phyloP scores from a whole-genome alignment of 2,329 filamentous ascomycete genomes.

The Fusarium poae region DNA sequence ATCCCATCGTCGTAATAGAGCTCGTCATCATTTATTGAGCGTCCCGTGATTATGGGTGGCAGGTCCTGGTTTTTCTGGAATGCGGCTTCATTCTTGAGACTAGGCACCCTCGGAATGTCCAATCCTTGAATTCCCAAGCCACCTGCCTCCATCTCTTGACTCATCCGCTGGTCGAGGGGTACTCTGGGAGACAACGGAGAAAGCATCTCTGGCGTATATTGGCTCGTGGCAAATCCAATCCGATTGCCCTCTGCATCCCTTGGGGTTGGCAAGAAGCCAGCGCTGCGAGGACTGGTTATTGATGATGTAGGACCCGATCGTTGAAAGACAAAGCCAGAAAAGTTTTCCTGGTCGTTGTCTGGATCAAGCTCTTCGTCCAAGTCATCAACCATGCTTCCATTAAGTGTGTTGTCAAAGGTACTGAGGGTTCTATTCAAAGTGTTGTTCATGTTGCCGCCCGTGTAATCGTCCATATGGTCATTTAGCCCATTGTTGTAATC shows the following conservation, averaged over 20 bases:
- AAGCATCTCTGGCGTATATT: slow-evolving; percentile 56
- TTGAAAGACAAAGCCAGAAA: slow-evolving; percentile 70
- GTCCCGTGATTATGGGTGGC: slow-evolving; percentile 21
- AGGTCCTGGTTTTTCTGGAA: slow-evolving; percentile 44
- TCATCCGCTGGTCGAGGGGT: slow-evolving; percentile 22
- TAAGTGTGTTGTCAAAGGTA: slow-evolving; percentile 26
- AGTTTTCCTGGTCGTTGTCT: slow-evolving; percentile 65
- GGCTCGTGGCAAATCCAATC: slow-evolving; percentile 69
- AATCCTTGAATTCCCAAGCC: slow-evolving; percentile 62
- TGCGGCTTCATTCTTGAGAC: slow-evolving; percentile 39
- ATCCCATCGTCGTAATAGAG: slow-evolving; percentile 78
- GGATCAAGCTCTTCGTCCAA: slow-evolving; percentile 43
- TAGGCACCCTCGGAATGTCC: slow-evolving; percentile 34
- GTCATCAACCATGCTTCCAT: slow-evolving; percentile 43
- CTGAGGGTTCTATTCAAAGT: slow-evolving; percentile 32
- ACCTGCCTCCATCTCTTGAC: slow-evolving; percentile 44
- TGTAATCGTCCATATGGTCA: slow-evolving; percentile 9
- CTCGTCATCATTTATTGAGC: slow-evolving; percentile 65
- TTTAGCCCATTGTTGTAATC: slow-evolving; percentile 47
- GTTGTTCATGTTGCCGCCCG: slow-evolving; percentile 27
- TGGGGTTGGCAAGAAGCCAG: slow-evolving; percentile 64
- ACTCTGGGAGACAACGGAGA: slow-evolving; percentile 33
- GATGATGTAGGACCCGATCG: slow-evolving; percentile 66
- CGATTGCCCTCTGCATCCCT: slow-evolving; percentile 66
- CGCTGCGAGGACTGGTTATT: slow-evolving; percentile 63